A percentile compares a stretch with the other conserved stretches of the same genome.
Evolutionary conservation across 805 yeast species (phyloP).

Genomic region (Lipomyces mesembrius): DNA sequence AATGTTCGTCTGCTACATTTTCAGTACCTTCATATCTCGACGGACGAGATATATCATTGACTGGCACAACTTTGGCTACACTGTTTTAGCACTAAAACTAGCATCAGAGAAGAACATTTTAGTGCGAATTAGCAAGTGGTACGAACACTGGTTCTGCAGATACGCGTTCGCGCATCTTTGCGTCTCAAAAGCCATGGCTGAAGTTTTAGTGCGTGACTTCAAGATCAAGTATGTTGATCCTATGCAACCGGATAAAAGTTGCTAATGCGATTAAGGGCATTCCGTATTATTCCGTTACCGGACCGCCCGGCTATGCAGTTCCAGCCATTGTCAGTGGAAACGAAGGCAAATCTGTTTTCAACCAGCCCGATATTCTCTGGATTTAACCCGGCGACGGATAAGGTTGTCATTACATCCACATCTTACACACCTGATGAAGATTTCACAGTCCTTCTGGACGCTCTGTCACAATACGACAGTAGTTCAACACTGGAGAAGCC

Average conservation of each 20-base stretch:
- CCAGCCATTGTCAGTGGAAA: slow-evolving; percentile 52
- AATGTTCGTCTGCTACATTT: slow-evolving; percentile 63
- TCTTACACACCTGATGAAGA: slow-evolving; percentile 98
- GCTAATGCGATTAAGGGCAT: slow-evolving; percentile 30
- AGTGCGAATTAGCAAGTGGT: slow-evolving; percentile 60
- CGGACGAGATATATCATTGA: slow-evolving; percentile 75
- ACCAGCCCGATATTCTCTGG: slow-evolving; percentile 45
- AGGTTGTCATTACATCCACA: slow-evolving; percentile 82
- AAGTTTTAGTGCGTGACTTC: slow-evolving; percentile 61
- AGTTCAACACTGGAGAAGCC: slow-evolving; percentile 21
- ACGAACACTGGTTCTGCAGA: slow-evolving; percentile 67
- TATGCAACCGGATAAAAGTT: neutral
- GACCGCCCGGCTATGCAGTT: slow-evolving; percentile 84
- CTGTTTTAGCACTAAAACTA: slow-evolving; percentile 73
- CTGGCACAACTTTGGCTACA: slow-evolving; percentile 94
- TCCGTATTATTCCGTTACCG: slow-evolving; percentile 67
- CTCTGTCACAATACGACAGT: slow-evolving; percentile 64
- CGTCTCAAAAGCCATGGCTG: slow-evolving; percentile 76
- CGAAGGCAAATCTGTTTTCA: slow-evolving; percentile 46
- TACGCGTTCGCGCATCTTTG: slow-evolving; percentile 72
- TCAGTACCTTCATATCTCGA: slow-evolving; percentile 54
- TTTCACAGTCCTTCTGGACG: slow-evolving; percentile 67
- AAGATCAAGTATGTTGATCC: slow-evolving; percentile 48
- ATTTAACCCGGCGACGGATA: slow-evolving; percentile 52
- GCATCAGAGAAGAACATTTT: slow-evolving; percentile 57